Conservation (phyloP, 2,329 filamentous ascomycete genomes). For the Calonectria hongkongensis region DNA sequence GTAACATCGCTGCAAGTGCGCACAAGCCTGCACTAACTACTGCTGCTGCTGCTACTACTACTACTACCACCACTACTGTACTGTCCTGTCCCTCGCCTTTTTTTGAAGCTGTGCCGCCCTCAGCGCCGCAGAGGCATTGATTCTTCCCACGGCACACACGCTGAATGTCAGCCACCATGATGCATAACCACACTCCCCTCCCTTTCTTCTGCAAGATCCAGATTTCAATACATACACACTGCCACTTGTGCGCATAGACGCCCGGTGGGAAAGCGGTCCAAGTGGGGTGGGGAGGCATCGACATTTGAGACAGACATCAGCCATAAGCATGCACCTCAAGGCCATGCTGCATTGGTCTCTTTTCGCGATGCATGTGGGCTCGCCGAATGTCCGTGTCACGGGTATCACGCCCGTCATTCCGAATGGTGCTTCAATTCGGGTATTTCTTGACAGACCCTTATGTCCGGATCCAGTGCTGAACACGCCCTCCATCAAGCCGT, state of each 20-base stretch:
- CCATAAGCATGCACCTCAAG: slow-evolving; percentile 3
- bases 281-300: neutral
- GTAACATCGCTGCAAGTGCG: neutral
- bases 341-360: slow-evolving; percentile 16
- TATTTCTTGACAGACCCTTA: neutral
- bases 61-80: too few relatives aligned
- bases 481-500: neutral
- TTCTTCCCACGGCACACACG: neutral
- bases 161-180: slow-evolving; percentile 14
- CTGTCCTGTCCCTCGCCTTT: too few relatives aligned
- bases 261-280: neutral
- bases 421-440: neutral
- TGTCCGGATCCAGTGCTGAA: neutral
- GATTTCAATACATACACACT: slow-evolving; percentile 17
- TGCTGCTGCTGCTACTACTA: too few relatives aligned
- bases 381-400: slow-evolving; percentile 2
- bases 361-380: slow-evolving; percentile 1
- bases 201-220: slow-evolving; percentile 6
- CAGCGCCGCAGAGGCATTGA: slow-evolving; percentile 14
- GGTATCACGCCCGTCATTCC: slow-evolving; percentile 15
- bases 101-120: slow-evolving; percentile 23
- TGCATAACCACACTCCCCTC: neutral
- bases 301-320: slow-evolving; percentile 20
- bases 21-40: neutral
- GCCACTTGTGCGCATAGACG: slow-evolving; percentile 36